Conservation (phyloP, 2,329 filamentous ascomycete genomes). For the Epichloe coenophiala region DNA sequence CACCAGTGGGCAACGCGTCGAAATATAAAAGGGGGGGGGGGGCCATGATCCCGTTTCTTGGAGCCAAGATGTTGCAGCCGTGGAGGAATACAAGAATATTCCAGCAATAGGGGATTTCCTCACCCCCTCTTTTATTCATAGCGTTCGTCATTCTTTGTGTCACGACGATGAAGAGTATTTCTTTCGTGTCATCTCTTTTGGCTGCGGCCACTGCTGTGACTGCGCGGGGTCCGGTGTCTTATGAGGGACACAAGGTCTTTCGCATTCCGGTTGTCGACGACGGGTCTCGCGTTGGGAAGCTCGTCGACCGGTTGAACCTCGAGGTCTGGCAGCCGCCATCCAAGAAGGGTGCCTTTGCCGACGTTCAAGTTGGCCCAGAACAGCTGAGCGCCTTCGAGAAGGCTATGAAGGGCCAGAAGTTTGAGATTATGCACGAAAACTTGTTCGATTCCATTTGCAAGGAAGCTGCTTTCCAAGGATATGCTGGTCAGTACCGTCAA, state of each 20-base stretch:
- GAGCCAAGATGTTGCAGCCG: neutral
- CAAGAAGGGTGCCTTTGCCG: slow-evolving; percentile 20
- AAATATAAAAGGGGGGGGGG: neutral
- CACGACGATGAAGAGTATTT: slow-evolving; percentile 9
- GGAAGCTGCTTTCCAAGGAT: slow-evolving; percentile 18
- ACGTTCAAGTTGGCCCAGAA: slow-evolving; percentile 26
- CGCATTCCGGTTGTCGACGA: slow-evolving; percentile 24
- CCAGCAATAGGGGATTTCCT: neutral
- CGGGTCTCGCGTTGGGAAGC: slow-evolving; percentile 18
- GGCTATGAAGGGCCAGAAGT: slow-evolving; percentile 17
- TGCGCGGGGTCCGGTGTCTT: slow-evolving; percentile 17
- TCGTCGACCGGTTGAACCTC: slow-evolving; percentile 21
- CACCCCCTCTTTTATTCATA: neutral
- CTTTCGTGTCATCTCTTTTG: slow-evolving; percentile 7
- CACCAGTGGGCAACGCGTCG: neutral
- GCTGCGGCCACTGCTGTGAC: slow-evolving; percentile 8
- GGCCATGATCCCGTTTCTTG: neutral
- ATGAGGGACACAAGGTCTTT: slow-evolving; percentile 32
- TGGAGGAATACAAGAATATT: neutral
- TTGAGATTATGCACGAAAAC: slow-evolving; percentile 24
- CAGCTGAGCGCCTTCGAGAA: slow-evolving; percentile 20
- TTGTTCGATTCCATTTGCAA: slow-evolving; percentile 24
- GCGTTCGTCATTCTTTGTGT: neutral
- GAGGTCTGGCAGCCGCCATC: slow-evolving; percentile 23
- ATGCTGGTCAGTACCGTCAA: slow-evolving; percentile 14